Conservation (phyloP, 805 yeast species). For the Starmerella roubikii region DNA sequence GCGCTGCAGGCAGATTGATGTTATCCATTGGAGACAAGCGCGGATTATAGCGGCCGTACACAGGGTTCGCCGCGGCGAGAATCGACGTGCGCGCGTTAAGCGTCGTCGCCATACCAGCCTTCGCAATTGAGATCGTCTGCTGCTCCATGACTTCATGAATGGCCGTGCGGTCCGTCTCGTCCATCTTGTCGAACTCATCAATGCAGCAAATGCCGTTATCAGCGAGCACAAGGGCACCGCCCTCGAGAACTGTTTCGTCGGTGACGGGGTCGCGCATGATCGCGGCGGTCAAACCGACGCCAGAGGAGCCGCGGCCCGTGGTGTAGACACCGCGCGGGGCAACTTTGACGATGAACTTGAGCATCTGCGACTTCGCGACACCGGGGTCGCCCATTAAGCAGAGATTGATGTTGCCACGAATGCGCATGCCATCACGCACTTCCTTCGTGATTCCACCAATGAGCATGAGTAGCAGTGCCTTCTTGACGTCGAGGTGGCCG, state of each 20-base stretch:
- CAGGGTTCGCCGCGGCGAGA: constrained; percentile 96
- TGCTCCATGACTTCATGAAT: constrained; percentile 99
- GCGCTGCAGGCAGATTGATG: constrained; percentile 91
- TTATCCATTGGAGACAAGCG: constrained; percentile 83
- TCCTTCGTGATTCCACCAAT: constrained; percentile 94
- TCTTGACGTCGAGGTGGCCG: constrained; percentile 88
- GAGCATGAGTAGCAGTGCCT: constrained; percentile 66
- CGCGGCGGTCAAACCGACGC: constrained; percentile 97
- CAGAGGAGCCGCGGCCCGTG: constrained; percentile 97
- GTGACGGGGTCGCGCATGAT: constrained; percentile 99
- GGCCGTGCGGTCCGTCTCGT: constrained; percentile 90
- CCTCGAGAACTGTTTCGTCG: constrained; percentile 95
- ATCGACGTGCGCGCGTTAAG: constrained; percentile 91
- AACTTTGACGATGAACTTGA: constrained; percentile 78
- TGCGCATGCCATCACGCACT: constrained; percentile 91
- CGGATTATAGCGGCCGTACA: constrained; percentile 89
- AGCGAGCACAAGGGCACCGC: constrained; percentile 93
- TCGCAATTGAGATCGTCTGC: constrained; percentile 91
- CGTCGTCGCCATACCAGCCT: constrained; percentile 95
- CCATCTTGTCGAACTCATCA: constrained; percentile 99
- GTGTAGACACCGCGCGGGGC: constrained; percentile 96
- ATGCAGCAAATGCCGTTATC: constrained; percentile 98
- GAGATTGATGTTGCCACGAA: constrained; percentile 92
- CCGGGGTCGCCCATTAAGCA: constrained; percentile 99
- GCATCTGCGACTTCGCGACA: constrained; percentile 93